These are phyloP conservation scores for Sutorius eximius DNA, from an alignment of 1,284 basidiomycete genomes.

Conservation along the genomic window DNA sequence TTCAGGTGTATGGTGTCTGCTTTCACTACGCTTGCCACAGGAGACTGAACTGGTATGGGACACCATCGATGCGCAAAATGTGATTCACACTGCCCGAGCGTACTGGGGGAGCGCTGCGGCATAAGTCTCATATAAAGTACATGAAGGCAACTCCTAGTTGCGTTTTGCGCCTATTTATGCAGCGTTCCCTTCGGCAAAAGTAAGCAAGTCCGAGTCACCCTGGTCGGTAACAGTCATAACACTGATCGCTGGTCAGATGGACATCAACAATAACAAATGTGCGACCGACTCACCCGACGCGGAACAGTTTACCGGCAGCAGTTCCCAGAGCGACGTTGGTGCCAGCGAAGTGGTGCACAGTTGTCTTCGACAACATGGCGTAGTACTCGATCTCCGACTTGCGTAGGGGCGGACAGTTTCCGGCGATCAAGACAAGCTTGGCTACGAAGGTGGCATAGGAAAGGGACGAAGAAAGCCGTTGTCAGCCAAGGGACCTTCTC, in stretches of 20 bases:
- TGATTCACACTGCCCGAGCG: conserved; percentile 1
- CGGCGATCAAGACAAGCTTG: conserved; percentile 98
- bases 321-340: conserved; percentile 98
- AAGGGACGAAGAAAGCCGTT: conserved; percentile 16
- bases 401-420: conserved; percentile 98
- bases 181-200: conserved; percentile 66
- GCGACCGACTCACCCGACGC: conserved; percentile 77
- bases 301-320: conserved; percentile 99
- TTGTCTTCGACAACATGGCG: conserved; percentile 98
- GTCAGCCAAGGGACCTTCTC: conserved; percentile 93
- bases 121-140: conserved; percentile 4
- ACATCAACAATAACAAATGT: neutral
- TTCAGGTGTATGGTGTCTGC: no score
- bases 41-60: neutral
- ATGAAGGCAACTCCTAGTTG: neutral
- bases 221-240: conserved; percentile 97
- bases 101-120: neutral
- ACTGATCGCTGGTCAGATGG: conserved; percentile 42
- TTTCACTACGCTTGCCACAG: no score
- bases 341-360: conserved; percentile 95
- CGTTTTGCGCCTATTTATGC: conserved; percentile 34
- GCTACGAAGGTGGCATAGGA: conserved; percentile 50
- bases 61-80: conserved; percentile 2
- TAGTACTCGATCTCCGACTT: conserved; percentile 99
- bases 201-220: conserved; percentile 94